A percentile compares a stretch with the other conserved stretches of the same genome.
Evolutionary conservation across 2,329 filamentous ascomycete genomes (phyloP).

Genomic region (Aspergillus brunneoviolaceus): DNA sequence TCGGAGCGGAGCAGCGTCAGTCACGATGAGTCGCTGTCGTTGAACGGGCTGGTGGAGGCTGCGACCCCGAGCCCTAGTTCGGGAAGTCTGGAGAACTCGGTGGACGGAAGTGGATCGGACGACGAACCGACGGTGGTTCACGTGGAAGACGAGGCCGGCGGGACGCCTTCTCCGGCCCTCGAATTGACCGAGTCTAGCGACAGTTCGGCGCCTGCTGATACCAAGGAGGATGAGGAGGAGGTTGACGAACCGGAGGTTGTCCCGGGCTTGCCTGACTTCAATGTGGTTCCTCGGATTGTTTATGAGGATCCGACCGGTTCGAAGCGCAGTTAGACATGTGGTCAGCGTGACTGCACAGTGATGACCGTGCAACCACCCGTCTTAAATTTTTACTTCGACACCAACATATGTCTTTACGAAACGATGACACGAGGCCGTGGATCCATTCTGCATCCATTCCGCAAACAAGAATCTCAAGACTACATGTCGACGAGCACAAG

Average conservation of each 20-base stretch:
- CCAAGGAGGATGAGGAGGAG: background rate
- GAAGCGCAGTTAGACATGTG: background rate
- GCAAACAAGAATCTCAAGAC: too few relatives aligned
- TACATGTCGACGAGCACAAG: too few relatives aligned
- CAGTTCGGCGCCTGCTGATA: background rate
- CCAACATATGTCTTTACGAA: too few relatives aligned
- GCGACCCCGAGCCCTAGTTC: slow-evolving; percentile 25
- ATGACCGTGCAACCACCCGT: too few relatives aligned
- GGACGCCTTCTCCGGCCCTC: background rate
- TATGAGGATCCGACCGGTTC: background rate
- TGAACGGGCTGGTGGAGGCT: slow-evolving; percentile 25
- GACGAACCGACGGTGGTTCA: slow-evolving; percentile 6
- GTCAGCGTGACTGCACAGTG: background rate
- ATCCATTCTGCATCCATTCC: too few relatives aligned
- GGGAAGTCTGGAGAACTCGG: slow-evolving; percentile 27
- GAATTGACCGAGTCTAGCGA: background rate
- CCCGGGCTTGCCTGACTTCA: background rate
- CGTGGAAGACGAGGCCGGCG: background rate
- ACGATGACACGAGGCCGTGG: too few relatives aligned
- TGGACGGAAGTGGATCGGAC: slow-evolving; percentile 24
- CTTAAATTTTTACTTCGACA: too few relatives aligned
- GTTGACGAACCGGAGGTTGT: background rate
- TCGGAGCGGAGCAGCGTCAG: slow-evolving; percentile 36
- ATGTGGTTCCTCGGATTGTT: background rate
- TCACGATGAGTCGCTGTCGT: slow-evolving; percentile 28